Conservation (phyloP, 768 basidiomycete species). For the Vishniacozyma victoriae region DNA sequence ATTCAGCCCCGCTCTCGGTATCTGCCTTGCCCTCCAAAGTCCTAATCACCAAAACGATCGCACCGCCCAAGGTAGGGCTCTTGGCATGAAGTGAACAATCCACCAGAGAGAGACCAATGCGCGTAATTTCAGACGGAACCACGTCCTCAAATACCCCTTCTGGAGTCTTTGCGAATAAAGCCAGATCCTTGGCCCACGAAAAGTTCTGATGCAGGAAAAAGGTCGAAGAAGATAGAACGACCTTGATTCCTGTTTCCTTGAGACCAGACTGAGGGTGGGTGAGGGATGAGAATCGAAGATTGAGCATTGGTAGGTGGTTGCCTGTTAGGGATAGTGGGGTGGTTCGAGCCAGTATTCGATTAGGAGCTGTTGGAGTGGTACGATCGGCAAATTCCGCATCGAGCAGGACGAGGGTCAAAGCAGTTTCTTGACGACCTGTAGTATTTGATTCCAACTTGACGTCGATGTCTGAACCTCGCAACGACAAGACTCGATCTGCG, state of each 20-base stretch:
- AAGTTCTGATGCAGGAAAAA: conserved; percentile 60
- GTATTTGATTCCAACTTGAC: conserved; percentile 62
- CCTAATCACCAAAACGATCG: conserved; percentile 62
- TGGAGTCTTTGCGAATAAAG: conserved; percentile 67
- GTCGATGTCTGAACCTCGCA: conserved; percentile 61
- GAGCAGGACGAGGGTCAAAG: conserved; percentile 60
- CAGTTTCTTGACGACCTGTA: conserved; percentile 68
- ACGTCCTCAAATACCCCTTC: conserved; percentile 92
- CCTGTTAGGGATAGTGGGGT: conserved; percentile 53
- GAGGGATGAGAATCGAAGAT: conserved; percentile 61
- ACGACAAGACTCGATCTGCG: conserved; percentile 39
- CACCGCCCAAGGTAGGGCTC: conserved; percentile 59
- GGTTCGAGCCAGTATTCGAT: conserved; percentile 56
- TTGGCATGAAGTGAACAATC: conserved; percentile 64
- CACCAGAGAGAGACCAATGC: conserved; percentile 58
- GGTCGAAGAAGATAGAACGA: conserved; percentile 62
- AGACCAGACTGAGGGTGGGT: conserved; percentile 57
- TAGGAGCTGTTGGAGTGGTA: conserved; percentile 41
- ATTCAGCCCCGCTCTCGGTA: conserved; percentile 61
- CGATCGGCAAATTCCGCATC: conserved; percentile 58
- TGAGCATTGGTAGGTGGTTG: conserved; percentile 20
- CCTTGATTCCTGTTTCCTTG: conserved; percentile 72
- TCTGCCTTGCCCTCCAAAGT: conserved; percentile 67
- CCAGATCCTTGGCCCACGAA: conserved; percentile 60
- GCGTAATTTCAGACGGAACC: conserved; percentile 79